Evolutionary conservation across 2,329 filamentous ascomycete genomes (phyloP).

Genomic region (Endoconidiophora laricicola): DNA sequence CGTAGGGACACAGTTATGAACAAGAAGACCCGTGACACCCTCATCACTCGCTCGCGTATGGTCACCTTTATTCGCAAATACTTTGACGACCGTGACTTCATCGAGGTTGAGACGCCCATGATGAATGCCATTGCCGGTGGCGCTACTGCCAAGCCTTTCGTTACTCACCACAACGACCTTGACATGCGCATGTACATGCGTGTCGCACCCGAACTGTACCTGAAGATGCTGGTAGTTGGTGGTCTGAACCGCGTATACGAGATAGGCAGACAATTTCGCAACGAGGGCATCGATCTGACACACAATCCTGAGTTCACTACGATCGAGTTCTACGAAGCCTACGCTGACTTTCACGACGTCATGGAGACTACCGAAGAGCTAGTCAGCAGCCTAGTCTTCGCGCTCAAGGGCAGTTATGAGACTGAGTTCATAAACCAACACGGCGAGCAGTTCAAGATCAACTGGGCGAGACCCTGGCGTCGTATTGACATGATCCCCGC

Average conservation of each 20-base stretch:
- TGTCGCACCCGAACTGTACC: slow-evolving; percentile 84
- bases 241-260: slow-evolving; percentile 92
- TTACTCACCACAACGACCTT: slow-evolving; percentile 90
- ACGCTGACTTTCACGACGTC: slow-evolving; percentile 78
- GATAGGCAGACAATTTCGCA: slow-evolving; percentile 87
- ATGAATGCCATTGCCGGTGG: slow-evolving; percentile 93
- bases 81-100: slow-evolving; percentile 75
- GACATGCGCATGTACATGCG: slow-evolving; percentile 92
- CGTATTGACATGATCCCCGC: slow-evolving; percentile 83
- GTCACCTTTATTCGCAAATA: slow-evolving; percentile 76
- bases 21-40: slow-evolving; percentile 64
- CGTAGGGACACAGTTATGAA: slow-evolving; percentile 51
- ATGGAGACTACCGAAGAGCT: slow-evolving; percentile 88
- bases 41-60: slow-evolving; percentile 65
- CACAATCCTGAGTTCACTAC: slow-evolving; percentile 96
- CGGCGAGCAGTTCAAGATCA: slow-evolving; percentile 76
- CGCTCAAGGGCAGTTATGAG: slow-evolving; percentile 68
- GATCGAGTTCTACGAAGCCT: slow-evolving; percentile 93
- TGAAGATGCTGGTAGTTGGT: slow-evolving; percentile 92
- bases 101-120: slow-evolving; percentile 94
- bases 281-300: slow-evolving; percentile 57
- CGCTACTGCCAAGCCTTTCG: slow-evolving; percentile 83
- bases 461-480: slow-evolving; percentile 93
- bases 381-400: slow-evolving; percentile 75
- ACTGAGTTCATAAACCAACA: slow-evolving; percentile 76